Percentiles rank a stretch among this genome's conserved stretches.
phyloP scores from a whole-genome alignment of 2,329 filamentous ascomycete genomes.

The Chaetothyriales sp. region DNA sequence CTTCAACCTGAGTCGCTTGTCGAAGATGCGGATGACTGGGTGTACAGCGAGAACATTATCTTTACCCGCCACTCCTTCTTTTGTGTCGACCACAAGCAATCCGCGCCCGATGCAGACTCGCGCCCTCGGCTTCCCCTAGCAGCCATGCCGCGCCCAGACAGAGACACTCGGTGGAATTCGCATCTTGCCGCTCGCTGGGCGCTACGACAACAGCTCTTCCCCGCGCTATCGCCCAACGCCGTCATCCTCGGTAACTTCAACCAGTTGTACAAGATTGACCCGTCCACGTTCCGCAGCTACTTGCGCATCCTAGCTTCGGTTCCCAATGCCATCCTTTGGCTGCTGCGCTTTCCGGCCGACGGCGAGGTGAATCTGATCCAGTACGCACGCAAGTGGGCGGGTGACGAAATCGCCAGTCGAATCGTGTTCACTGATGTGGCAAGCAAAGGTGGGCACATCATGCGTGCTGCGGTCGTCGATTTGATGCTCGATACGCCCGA shows the following conservation, averaged over 20 bases:
- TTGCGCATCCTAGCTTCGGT: slow-evolving; percentile 72
- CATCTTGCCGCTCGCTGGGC: slow-evolving; percentile 72
- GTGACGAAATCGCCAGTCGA: slow-evolving; percentile 65
- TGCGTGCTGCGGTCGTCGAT: slow-evolving; percentile 79
- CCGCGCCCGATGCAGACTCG: slow-evolving; percentile 49
- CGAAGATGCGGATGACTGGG: slow-evolving; percentile 61
- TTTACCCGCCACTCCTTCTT: slow-evolving; percentile 94
- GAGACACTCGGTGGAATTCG: slow-evolving; percentile 56
- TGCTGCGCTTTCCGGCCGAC: slow-evolving; percentile 88
- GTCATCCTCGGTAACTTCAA: slow-evolving; percentile 97
- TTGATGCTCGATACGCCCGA: slow-evolving; percentile 94
- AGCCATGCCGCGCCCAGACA: not conserved
- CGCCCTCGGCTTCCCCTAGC: slow-evolving; percentile 2
- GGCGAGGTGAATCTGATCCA: slow-evolving; percentile 72
- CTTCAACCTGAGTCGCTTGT: slow-evolving; percentile 49
- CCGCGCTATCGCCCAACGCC: slow-evolving; percentile 60
- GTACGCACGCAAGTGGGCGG: slow-evolving; percentile 72
- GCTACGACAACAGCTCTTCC: slow-evolving; percentile 89
- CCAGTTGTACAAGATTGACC: slow-evolving; percentile 98
- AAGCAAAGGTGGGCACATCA: slow-evolving; percentile 85
- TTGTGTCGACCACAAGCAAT: slow-evolving; percentile 92
- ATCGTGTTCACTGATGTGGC: slow-evolving; percentile 95
- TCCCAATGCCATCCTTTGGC: slow-evolving; percentile 82
- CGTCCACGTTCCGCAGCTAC: slow-evolving; percentile 91
- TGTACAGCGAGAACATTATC: slow-evolving; percentile 93